phyloP scores from a whole-genome alignment of 2,329 filamentous ascomycete species.

The Aureobasidium vineae region DNA sequence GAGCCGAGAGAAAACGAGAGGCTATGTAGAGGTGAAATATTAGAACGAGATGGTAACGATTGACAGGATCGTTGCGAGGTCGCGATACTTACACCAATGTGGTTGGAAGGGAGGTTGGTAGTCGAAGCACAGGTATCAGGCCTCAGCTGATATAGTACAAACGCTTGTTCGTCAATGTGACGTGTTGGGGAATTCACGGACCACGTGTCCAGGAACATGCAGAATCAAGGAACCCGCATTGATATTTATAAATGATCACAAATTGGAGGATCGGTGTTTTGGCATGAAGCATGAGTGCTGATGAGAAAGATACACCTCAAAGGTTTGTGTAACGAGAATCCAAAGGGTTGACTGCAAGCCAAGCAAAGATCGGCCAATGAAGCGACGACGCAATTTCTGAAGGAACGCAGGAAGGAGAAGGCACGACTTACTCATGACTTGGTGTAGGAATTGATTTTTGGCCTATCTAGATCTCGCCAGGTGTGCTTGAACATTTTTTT shows the following conservation, averaged over 20 bases:
- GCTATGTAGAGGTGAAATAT: too few species aligned
- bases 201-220: not conserved
- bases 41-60: not conserved
- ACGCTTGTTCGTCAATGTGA: constrained; percentile 9
- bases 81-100: not conserved
- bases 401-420: not conserved
- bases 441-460: not conserved
- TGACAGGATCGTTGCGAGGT: not conserved
- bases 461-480: not conserved
- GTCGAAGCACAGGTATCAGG: not conserved
- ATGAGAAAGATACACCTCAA: not conserved
- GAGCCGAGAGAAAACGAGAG: not conserved
- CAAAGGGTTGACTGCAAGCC: not conserved
- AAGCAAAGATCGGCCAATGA: not conserved
- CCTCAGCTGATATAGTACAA: not conserved
- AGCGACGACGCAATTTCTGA: not conserved
- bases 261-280: not conserved
- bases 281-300: not conserved
- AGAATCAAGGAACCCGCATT: not conserved
- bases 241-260: not conserved
- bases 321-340: not conserved
- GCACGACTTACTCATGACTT: not conserved
- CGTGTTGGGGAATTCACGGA: not conserved
- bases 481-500: not conserved
- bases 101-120: not conserved